phyloP scores from a whole-genome alignment of 768 basidiomycete species.

The Amanita polypyramis region DNA sequence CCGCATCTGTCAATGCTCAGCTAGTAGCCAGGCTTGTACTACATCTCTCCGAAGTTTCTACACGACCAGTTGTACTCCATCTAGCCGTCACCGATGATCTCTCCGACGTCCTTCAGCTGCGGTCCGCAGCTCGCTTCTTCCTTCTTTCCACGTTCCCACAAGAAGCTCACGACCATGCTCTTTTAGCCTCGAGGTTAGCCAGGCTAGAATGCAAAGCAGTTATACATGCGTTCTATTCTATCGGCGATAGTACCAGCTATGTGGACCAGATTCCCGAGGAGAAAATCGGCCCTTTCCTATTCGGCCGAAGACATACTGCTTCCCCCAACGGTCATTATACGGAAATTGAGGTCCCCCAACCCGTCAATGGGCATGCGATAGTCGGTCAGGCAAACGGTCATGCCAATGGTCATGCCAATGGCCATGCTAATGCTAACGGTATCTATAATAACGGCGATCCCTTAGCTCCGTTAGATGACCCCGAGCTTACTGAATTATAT shows the following conservation, averaged over 20 bases:
- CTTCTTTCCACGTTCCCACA: constrained; percentile 68
- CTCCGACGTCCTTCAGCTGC: constrained; percentile 65
- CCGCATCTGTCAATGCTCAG: not conserved
- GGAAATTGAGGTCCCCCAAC: not conserved
- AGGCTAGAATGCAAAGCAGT: constrained; percentile 60
- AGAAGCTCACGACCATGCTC: constrained; percentile 83
- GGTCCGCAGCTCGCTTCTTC: constrained; percentile 73
- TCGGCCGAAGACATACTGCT: constrained; percentile 29
- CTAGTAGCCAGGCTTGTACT: constrained; percentile 1
- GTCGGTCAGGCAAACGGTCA: constrained; percentile 21
- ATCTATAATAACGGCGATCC: not conserved
- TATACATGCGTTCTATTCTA: constrained; percentile 72
- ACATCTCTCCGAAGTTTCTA: constrained; percentile 5
- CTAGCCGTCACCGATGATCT: constrained; percentile 31
- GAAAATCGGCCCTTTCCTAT: constrained; percentile 49
- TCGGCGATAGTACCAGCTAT: constrained; percentile 23
- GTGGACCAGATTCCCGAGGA: constrained; percentile 48
- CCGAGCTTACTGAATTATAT: constrained; percentile 24
- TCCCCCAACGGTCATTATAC: constrained; percentile 18
- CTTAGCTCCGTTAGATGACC: constrained; percentile 14
- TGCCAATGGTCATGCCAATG: constrained; percentile 12
- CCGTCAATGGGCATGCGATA: not conserved
- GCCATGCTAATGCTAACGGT: not conserved
- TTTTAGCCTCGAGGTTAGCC: constrained; percentile 78
- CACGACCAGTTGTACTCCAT: constrained; percentile 4